These are phyloP conservation scores for Penstemon davidsonii DNA, from an alignment of 257 asterid species.

Conservation along the genomic window DNA sequence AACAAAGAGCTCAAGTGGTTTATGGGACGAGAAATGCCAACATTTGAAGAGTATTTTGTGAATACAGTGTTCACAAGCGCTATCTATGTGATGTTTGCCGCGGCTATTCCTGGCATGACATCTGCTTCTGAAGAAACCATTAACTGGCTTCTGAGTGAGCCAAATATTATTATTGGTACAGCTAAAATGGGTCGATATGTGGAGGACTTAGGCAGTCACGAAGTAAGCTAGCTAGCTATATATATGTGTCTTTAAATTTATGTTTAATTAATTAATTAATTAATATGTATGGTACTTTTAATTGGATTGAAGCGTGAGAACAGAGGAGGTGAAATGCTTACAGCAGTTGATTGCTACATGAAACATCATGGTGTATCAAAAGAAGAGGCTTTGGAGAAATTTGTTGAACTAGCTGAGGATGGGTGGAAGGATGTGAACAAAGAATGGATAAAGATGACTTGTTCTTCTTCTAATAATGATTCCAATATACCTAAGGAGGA, in stretches of 20 bases:
- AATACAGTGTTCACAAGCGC: conserved; percentile 1
- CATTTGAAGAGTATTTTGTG: conserved; percentile 12
- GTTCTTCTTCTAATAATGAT: too few relatives aligned
- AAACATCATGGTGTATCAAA: conserved; percentile 2
- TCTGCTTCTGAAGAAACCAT: background rate
- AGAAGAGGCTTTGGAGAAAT: background rate
- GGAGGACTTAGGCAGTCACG: conserved; percentile 8
- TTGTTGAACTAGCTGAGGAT: conserved; percentile 1
- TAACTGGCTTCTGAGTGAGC: background rate
- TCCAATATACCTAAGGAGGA: background rate
- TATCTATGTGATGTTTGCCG: background rate
- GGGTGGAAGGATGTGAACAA: conserved; percentile 16
- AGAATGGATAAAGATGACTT: background rate
- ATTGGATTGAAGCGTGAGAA: conserved; percentile 9
- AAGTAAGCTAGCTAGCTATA: background rate
- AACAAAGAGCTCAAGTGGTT: background rate
- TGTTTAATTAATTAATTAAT: too few relatives aligned
- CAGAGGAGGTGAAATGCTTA: background rate
- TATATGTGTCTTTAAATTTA: too few relatives aligned
- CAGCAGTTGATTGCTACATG: conserved; percentile 21
- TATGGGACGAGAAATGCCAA: conserved; percentile 1
- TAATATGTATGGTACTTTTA: too few relatives aligned
- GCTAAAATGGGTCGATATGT: conserved; percentile 1
- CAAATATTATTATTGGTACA: background rate
- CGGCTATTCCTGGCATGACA: background rate